phyloP scores from a whole-genome alignment of 345 rosid species.

The Lagerstroemia speciosa region DNA sequence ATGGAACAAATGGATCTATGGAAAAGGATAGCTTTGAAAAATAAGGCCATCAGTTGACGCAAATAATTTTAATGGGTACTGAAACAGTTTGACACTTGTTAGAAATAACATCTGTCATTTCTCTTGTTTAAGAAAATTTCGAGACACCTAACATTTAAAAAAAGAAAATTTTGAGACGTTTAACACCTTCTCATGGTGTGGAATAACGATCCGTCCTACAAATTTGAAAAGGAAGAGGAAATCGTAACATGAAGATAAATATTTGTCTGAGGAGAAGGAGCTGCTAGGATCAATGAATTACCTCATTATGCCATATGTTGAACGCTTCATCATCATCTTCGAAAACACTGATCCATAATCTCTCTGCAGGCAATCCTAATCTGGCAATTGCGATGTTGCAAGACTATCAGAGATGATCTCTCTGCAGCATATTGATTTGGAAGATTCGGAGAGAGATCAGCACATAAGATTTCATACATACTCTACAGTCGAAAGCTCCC shows the following conservation, averaged over 20 bases:
- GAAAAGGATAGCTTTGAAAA: not conserved
- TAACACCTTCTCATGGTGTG: not conserved
- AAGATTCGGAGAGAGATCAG: slow-evolving; percentile 6
- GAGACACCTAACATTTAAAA: too few species aligned
- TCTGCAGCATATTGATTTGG: slow-evolving; percentile 1
- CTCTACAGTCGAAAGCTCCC: slow-evolving; percentile 90
- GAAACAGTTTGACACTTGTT: not conserved
- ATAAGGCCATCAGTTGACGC: not conserved
- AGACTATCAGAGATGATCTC: slow-evolving; percentile 3
- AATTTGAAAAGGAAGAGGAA: not conserved
- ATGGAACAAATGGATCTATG: not conserved
- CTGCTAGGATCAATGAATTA: slow-evolving; percentile 8
- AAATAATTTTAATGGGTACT: not conserved
- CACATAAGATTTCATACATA: slow-evolving; percentile 24
- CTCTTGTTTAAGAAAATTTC: not conserved
- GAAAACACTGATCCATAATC: slow-evolving; percentile 77
- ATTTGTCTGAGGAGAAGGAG: not conserved
- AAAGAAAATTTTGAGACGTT: too few species aligned
- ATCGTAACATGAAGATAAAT: not conserved
- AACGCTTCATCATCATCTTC: slow-evolving; percentile 88
- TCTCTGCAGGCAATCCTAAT: slow-evolving; percentile 54
- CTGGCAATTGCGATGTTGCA: slow-evolving; percentile 17
- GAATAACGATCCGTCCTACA: not conserved
- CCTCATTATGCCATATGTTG: slow-evolving; percentile 80
- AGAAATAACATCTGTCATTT: not conserved